Base-by-base conservation (phyloP, 2,329 filamentous ascomycete genomes). In the Ambrosiella cleistominuta region DNA sequence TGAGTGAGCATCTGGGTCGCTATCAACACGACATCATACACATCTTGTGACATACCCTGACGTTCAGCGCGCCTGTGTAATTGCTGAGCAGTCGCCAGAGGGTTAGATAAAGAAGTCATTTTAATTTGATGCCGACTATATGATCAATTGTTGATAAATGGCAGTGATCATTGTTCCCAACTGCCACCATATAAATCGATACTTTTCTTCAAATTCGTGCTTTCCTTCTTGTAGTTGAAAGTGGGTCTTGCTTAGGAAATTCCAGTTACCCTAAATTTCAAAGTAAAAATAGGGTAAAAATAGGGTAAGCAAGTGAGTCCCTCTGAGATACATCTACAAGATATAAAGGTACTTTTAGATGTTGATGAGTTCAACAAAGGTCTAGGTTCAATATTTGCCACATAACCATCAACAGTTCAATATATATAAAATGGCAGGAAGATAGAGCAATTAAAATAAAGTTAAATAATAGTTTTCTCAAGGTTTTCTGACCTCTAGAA, bases 1-100 rank as follows among this genome's bases (percentile, higher is more conserved):
- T 93, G 87, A 2, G 85, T 87, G 49, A 91, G 77, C 64, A 79
- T 79, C 66, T 86, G 82, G 40, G 84, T 83, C 57, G 83, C 77
- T 68, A 83, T 85, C 64, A 85, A 83, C 62, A 90, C 74, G 62
- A 79, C 78, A 66, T 86, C 82, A 68, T 87, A 85, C 12, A 91
- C 73, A 62, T 88, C 82, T 38, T 71, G 70, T 1, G 86, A 83
- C 1, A 90, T 68, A 65, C 74, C 68, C 70, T 80, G 69, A 70
- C 82, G 68, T 60, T 76, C 68, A 63, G 77, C 66, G 65, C 78
- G 71, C 66, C 75, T 67, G 63, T 76, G 78, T 12, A 93, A 75
- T 68, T 91, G 86, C 39, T 79, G 76, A n/a, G 81, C 72, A 37
- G 84, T 85, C 13, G 83, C 85, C 54, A 91, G 75, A 19, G 85